A percentile compares a stretch with the other conserved stretches of the same genome.
Evolutionary conservation across 2,329 filamentous ascomycete species (phyloP).

Genomic region (Malbranchea cinnamomea): DNA sequence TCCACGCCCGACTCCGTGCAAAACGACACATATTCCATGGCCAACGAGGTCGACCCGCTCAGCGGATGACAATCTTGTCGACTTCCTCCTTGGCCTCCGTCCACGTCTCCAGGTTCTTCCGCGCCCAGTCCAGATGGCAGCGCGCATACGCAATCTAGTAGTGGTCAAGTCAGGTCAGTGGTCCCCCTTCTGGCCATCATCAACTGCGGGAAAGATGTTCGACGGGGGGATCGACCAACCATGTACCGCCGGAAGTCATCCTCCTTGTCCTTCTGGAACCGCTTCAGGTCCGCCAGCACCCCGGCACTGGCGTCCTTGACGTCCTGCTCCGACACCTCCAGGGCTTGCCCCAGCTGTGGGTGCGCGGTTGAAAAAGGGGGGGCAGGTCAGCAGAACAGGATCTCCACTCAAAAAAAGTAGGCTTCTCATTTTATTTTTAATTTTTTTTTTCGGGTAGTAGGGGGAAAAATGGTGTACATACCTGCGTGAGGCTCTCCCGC

Average conservation of each 20-base stretch:
- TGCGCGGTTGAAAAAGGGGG: too few species aligned
- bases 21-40: neutral
- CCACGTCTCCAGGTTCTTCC: constrained; percentile 82
- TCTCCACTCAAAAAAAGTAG: too few species aligned
- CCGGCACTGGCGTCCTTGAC: constrained; percentile 84
- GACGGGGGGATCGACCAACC: constrained; percentile 42
- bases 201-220: constrained; percentile 2
- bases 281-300: constrained; percentile 74
- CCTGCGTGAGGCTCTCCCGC: constrained; percentile 60
- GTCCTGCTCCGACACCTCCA: constrained; percentile 76
- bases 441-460: neutral
- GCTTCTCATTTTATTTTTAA: too few species aligned
- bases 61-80: constrained; percentile 55
- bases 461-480: constrained; percentile 15
- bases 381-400: too few species aligned
- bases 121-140: constrained; percentile 88
- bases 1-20: too few species aligned
- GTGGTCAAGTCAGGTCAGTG: constrained; percentile 1
- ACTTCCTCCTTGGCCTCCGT: constrained; percentile 79
- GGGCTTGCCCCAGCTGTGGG: constrained; percentile 70
- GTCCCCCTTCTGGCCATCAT: neutral
- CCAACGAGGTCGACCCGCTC: neutral
- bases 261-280: constrained; percentile 93
- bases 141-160: constrained; percentile 74
- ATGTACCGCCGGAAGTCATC: constrained; percentile 88